phyloP scores from a whole-genome alignment of 2,329 filamentous ascomycete species.

The Phialophora macrospora region DNA sequence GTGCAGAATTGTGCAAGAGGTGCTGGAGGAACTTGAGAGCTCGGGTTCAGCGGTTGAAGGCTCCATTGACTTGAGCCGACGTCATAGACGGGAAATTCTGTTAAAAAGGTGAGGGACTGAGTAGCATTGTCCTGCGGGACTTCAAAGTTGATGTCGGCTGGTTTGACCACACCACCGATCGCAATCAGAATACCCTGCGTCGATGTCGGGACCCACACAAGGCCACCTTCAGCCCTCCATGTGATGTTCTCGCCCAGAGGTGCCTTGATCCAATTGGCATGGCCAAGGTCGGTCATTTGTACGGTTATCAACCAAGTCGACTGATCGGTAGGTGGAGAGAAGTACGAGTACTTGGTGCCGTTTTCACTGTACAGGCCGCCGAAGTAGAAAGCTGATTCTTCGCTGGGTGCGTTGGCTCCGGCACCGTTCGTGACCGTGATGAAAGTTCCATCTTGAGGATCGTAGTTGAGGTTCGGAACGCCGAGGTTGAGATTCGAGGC shows the following conservation, averaged over 20 bases:
- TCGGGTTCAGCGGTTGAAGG: conserved; percentile 43
- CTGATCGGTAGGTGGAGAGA: conserved; percentile 36
- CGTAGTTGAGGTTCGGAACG: conserved; percentile 14
- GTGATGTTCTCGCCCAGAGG: conserved; percentile 57
- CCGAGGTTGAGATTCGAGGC: conserved; percentile 10
- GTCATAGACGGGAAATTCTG: conserved; percentile 47
- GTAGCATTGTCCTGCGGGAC: conserved; percentile 10
- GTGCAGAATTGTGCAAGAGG: conserved; percentile 48
- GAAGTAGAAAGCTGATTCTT: conserved; percentile 74
- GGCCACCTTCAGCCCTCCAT: conserved; percentile 66
- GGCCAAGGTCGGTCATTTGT: conserved; percentile 59
- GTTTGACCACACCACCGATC: conserved; percentile 44
- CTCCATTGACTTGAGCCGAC: conserved; percentile 45
- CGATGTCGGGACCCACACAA: conserved; percentile 63
- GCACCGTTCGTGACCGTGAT: conserved; percentile 18
- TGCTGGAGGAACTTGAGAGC: conserved; percentile 41
- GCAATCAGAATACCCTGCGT: conserved; percentile 46
- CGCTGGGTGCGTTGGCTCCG: conserved; percentile 65
- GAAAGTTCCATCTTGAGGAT: conserved; percentile 56
- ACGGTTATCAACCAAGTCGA: conserved; percentile 65
- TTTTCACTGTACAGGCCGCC: conserved; percentile 61
- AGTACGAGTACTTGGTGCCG: conserved; percentile 42
- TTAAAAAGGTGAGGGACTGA: conserved; percentile 38
- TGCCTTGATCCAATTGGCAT: conserved; percentile 59
- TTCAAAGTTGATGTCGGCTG: conserved; percentile 25